Conservation (phyloP, 176 grass and related monocot genomes). For the Coix lacrymajobi region DNA sequence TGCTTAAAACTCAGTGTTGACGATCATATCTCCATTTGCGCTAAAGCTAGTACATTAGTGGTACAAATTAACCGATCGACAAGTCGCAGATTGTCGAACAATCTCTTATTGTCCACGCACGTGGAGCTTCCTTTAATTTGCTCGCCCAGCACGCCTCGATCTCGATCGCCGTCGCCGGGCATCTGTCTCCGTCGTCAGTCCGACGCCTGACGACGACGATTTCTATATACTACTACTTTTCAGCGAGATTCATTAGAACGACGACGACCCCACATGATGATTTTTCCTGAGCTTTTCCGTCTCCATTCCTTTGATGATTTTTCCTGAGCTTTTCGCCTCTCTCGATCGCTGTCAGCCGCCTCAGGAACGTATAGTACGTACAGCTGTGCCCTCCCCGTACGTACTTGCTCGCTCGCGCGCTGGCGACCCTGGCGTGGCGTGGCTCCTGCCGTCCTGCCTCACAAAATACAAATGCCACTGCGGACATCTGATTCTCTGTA, state of each 20-base stretch:
- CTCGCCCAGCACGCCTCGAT: not conserved
- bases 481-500: not conserved
- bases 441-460: not conserved
- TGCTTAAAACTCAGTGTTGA: not conserved
- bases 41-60: too few relatives aligned
- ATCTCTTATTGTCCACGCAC: not conserved
- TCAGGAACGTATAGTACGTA: not conserved
- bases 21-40: not conserved
- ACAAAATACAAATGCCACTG: not conserved
- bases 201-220: not conserved
- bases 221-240: not conserved
- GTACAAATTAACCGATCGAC: not conserved
- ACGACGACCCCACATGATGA: not conserved
- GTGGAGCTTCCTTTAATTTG: too few relatives aligned
- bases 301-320: not conserved
- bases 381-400: not conserved
- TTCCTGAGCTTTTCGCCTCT: not conserved
- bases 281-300: not conserved
- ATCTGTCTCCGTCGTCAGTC: not conserved
- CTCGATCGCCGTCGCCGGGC: not conserved
- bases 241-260: not conserved
- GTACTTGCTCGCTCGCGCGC: not conserved
- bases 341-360: constrained; percentile 3
- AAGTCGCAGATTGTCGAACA: not conserved
- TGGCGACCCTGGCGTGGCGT: not conserved